These are phyloP conservation scores for Lactarius trivialis DNA, from an alignment of 768 basidiomycete genomes.

Conservation along the genomic window DNA sequence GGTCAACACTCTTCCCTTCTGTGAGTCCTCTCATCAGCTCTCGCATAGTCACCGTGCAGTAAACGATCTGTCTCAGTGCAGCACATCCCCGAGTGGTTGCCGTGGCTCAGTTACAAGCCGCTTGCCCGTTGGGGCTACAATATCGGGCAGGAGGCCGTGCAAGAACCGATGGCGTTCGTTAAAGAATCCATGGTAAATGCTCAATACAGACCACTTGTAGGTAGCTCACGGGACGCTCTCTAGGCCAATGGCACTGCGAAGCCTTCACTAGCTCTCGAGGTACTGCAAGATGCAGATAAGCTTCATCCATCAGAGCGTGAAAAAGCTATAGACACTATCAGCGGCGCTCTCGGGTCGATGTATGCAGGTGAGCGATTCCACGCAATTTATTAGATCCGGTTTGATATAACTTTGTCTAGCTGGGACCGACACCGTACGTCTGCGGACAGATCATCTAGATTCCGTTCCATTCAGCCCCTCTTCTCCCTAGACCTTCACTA, in stretches of 20 bases:
- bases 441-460: neutral
- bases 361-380: neutral
- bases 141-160: neutral
- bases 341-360: slow-evolving; percentile 1
- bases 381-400: neutral
- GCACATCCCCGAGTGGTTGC: slow-evolving; percentile 8
- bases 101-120: slow-evolving; percentile 12
- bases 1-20: neutral
- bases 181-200: neutral
- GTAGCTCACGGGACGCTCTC: neutral
- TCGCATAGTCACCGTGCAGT: neutral
- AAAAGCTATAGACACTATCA: neutral
- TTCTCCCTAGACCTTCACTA: neutral
- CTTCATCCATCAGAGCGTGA: neutral
- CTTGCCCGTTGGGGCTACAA: neutral
- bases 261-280: slow-evolving; percentile 8
- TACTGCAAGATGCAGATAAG: slow-evolving; percentile 1
- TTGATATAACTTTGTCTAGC: neutral
- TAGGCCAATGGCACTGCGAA: slow-evolving; percentile 10
- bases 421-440: slow-evolving; percentile 5
- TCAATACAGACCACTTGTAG: neutral
- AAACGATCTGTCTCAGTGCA: neutral
- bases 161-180: neutral
- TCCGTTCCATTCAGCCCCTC: neutral
- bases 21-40: neutral